Evolutionary conservation across 2,329 filamentous ascomycete genomes (phyloP).

Genomic region (Arthroderma uncinatum): DNA sequence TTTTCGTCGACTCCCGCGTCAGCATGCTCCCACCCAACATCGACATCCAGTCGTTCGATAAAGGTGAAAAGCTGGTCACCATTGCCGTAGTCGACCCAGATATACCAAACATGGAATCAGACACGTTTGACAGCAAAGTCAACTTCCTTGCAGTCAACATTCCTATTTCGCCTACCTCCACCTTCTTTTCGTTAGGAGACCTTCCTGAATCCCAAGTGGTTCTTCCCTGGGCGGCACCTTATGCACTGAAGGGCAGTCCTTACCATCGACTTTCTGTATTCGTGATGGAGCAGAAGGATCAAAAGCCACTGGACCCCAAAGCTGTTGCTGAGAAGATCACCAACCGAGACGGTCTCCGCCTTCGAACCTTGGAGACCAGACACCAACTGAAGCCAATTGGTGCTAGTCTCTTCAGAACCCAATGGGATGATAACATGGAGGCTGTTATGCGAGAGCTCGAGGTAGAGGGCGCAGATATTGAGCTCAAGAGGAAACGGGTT

Average conservation of each 20-base stretch:
- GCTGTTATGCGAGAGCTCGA: constrained; percentile 72
- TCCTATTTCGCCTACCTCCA: constrained; percentile 49
- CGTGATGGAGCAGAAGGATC: constrained; percentile 66
- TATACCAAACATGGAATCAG: constrained; percentile 64
- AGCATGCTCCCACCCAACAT: constrained; percentile 66
- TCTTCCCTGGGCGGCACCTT: constrained; percentile 71
- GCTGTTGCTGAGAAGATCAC: constrained; percentile 40
- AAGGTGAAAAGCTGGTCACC: constrained; percentile 68
- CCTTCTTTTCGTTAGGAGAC: constrained; percentile 53
- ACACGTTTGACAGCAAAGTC: constrained; percentile 68
- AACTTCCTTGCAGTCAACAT: constrained; percentile 77
- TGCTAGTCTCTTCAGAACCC: constrained; percentile 73
- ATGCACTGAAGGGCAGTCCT: constrained; percentile 76
- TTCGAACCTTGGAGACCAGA: constrained; percentile 63
- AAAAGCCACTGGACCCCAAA: constrained; percentile 47
- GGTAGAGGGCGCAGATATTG: constrained; percentile 64
- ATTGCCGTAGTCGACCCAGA: constrained; percentile 82
- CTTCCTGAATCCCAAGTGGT: constrained; percentile 57
- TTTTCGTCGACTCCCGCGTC: constrained; percentile 61
- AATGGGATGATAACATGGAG: constrained; percentile 83
- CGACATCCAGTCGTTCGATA: constrained; percentile 73
- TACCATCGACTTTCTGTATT: constrained; percentile 84
- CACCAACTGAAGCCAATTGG: constrained; percentile 63
- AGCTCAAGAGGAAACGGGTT: constrained; percentile 72
- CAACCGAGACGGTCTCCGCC: constrained; percentile 57